Evolutionary conservation across 73 alveolate genomes (phyloP).

Genomic region (Paramecium primaurelia): DNA sequence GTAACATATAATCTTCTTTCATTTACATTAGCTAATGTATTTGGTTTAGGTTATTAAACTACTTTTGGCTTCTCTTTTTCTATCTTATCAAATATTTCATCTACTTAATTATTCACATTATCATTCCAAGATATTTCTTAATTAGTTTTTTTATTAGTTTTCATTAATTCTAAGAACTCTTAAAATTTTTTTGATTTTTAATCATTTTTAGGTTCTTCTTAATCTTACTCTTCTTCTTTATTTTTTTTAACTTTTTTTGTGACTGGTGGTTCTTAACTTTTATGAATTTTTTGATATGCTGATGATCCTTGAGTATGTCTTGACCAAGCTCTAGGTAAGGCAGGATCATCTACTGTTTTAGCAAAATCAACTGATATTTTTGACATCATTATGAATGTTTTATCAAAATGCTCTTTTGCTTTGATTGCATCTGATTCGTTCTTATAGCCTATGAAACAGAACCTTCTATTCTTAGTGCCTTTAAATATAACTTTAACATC

Average conservation of each 20-base stretch:
- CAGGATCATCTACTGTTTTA: constrained; percentile 14
- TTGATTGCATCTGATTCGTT: not conserved
- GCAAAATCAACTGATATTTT: constrained; percentile 26
- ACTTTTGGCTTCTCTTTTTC: not conserved
- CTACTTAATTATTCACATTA: not conserved
- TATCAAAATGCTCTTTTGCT: not conserved
- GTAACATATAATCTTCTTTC: constrained; percentile 83
- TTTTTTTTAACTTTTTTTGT: not conserved
- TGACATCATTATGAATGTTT: constrained; percentile 21
- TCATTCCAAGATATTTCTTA: constrained; percentile 10
- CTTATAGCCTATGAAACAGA: constrained; percentile 53
- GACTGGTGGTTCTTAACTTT: not conserved
- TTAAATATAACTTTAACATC: not conserved
- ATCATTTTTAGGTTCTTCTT: not conserved
- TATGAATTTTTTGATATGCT: not conserved
- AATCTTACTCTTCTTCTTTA: not conserved
- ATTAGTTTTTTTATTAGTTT: not conserved
- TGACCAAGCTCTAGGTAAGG: constrained; percentile 27
- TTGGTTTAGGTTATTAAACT: not conserved
- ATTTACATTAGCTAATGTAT: not conserved
- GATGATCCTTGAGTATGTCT: constrained; percentile 13
- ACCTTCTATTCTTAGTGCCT: constrained; percentile 22
- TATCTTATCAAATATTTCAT: not conserved
- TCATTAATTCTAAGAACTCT: not conserved
- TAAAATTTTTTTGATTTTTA: not conserved